Evolutionary conservation across 2,329 filamentous ascomycete species (phyloP), one percentile per base, ranked within the genome.

Genomic region (Colletotrichum cordylinicola): DNA sequence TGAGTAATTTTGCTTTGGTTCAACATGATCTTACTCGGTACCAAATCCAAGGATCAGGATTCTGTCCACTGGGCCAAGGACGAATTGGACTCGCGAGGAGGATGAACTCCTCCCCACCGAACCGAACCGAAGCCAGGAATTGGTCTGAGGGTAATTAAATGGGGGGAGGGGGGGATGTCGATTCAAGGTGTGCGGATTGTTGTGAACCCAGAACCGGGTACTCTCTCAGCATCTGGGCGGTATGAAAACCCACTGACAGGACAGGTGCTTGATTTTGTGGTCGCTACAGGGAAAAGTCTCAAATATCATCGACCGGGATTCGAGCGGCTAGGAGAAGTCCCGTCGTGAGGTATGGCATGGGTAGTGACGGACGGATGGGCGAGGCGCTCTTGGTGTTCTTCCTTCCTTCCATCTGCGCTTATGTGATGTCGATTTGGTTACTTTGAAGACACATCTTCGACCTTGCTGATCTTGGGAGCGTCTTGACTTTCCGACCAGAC

Each of bases 31-130:
- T 56, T 64, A 15, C 56, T 72, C 55, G 33, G 55, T 67, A 55
- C 55, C 68, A 55, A 48, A 48, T 21, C 72, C 61, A 67, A 72
- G 55, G 27, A 67, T 72, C 62, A 56, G 43, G 69, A 62, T 67
- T 56, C 39, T 72, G 39, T 24, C 18, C 39, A 7, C 55, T 62
- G 52, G 18, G 31, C 27, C 29, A 43, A 67, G 31, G 39, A 48
- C 61, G 55, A 72, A 56, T 72, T 43, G 73, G 43, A 43, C 55
- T 72, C 16, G 37, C 69, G n/a, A 58, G 37, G 68, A 39, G 61
- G 33, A 72, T 56, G 39, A 58, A 75, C 52, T 70, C 60, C 24
- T 48, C 61, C 35, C 67, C 72, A 64, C 39, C 21, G 39, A 62
- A 64, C 67, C 72, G 39, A 56, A 62, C 67, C 72, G 39, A 56